Evolutionary conservation across 2,329 filamentous ascomycete genomes (phyloP), one percentile per base, ranked within the genome.

Genomic region (Curvularia lunata): DNA sequence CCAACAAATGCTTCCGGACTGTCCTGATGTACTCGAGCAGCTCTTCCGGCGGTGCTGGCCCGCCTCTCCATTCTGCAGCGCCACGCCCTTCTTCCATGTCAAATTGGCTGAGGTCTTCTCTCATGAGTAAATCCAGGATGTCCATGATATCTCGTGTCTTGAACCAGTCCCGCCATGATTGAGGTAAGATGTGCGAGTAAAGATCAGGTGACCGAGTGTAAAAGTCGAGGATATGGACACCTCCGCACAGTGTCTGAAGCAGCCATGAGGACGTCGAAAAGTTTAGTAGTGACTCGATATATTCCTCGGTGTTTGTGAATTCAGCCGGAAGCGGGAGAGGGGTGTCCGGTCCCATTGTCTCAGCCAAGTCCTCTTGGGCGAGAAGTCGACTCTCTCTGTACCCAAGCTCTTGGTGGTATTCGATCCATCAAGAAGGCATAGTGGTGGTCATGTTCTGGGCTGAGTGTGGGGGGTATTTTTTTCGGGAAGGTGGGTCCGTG

Each of bases 181-280:
- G 75, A 0, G 92, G 91, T 1, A 99, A 77, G 1, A 94, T 84
- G 1, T 85, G 83, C 51, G 89, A 86, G 75, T 97, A 99, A 0
- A 97, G 83, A 62, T 92, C 90, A 5, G 92, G 91, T 47, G 92
- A 86, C 41, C 87, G 86, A 2, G 92, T 97, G 79, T 97, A 92
- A 78, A 99, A 98, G 75, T 99, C 95, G 55, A 98, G 84, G 62
- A 99, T 93, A 73, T 99, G 95, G 0, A 98, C 91, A n/a, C 94
- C 93, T 52, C 95, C 95, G 73, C 92, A 97, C n/a, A 99, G 83
- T 25, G 91, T 91, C 64, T 91, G 90, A 67, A 97, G 92, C 1
- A 92, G 82, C 52, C 88, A 85, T 45, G 90, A 91, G 2, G 86
- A 87, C 5, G 87, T 87, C 1, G 88, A 85, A 69, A 98, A 97